phyloP scores from a whole-genome alignment of 805 yeast genomes.

The Saccharomycopsis vini region DNA sequence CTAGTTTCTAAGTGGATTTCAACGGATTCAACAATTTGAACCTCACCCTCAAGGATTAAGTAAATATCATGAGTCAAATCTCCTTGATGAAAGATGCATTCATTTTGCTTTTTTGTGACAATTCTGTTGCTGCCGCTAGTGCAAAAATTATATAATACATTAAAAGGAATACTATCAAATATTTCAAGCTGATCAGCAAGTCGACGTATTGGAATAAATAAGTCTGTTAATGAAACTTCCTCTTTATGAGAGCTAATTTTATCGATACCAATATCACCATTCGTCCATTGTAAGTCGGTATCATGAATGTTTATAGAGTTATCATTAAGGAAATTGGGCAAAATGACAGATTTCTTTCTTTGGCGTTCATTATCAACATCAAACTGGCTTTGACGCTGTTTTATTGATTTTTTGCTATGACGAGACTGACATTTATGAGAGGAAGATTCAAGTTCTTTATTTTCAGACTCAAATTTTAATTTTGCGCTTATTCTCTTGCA shows the following conservation, averaged over 20 bases:
- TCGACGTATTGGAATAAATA: constrained; percentile 4
- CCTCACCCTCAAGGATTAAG: constrained; percentile 60
- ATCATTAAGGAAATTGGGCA: constrained; percentile 4
- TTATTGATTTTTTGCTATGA: too few relatives aligned
- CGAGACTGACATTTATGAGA: neutral
- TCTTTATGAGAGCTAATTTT: neutral
- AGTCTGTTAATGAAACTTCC: constrained; percentile 3
- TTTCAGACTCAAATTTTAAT: neutral
- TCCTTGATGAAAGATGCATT: constrained; percentile 51
- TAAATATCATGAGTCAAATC: constrained; percentile 56
- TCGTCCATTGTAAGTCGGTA: too few relatives aligned
- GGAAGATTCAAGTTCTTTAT: neutral
- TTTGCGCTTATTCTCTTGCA: constrained; percentile 9
- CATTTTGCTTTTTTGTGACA: constrained; percentile 36
- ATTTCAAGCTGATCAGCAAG: constrained; percentile 5
- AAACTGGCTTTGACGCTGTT: neutral
- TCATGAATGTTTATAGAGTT: too few relatives aligned
- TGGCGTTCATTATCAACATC: constrained; percentile 7
- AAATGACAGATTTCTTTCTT: constrained; percentile 10
- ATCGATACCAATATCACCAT: neutral
- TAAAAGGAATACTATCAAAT: constrained; percentile 2
- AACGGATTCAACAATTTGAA: constrained; percentile 48
- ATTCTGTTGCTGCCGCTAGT: constrained; percentile 1
- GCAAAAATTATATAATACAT: constrained; percentile 8
- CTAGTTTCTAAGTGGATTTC: constrained; percentile 21